A percentile compares a stretch with the other conserved stretches of the same genome.
Evolutionary conservation across 495 filamentous ascomycete genomes (phyloP).

Genomic region (Beverwykella pulmonaria): DNA sequence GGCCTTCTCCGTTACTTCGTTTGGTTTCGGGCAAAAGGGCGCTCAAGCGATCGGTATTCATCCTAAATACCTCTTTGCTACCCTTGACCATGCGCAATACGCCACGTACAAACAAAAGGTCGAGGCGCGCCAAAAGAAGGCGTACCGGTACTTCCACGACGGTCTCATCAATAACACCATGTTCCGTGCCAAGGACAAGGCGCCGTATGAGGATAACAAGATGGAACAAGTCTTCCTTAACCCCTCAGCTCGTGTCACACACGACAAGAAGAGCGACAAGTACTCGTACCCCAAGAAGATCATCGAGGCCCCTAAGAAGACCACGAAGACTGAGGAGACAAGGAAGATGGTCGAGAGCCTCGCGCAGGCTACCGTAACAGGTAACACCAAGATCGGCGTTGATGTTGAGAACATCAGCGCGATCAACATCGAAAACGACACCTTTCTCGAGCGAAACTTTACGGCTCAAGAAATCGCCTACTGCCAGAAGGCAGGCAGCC

Average conservation of each 20-base stretch:
- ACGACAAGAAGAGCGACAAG: constrained; percentile 79
- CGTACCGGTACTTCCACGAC: constrained; percentile 97
- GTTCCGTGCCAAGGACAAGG: constrained; percentile 90
- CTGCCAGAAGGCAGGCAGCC: constrained; percentile 74
- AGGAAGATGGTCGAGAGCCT: constrained; percentile 76
- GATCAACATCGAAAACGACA: constrained; percentile 89
- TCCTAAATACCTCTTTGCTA: constrained; percentile 91
- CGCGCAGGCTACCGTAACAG: constrained; percentile 68
- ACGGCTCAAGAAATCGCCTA: constrained; percentile 79
- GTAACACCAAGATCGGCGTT: constrained; percentile 84
- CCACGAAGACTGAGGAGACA: constrained; percentile 53
- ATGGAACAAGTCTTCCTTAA: constrained; percentile 88
- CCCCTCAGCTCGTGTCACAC: constrained; percentile 82
- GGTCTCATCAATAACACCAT: constrained; percentile 95
- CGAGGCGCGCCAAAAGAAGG: constrained; percentile 91
- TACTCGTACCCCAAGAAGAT: constrained; percentile 66
- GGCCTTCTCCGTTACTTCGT: constrained; percentile 97
- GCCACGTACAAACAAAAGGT: constrained; percentile 83
- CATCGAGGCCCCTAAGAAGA: constrained; percentile 19
- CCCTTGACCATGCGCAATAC: constrained; percentile 85
- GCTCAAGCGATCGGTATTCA: constrained; percentile 97
- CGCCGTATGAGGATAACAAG: constrained; percentile 87
- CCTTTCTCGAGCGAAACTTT: constrained; percentile 94
- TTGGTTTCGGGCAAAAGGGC: constrained; percentile 99
- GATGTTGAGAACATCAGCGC: constrained; percentile 85